phyloP scores from a whole-genome alignment of 2,329 filamentous ascomycete species.

The Phyllosticta paracitricarpa region DNA sequence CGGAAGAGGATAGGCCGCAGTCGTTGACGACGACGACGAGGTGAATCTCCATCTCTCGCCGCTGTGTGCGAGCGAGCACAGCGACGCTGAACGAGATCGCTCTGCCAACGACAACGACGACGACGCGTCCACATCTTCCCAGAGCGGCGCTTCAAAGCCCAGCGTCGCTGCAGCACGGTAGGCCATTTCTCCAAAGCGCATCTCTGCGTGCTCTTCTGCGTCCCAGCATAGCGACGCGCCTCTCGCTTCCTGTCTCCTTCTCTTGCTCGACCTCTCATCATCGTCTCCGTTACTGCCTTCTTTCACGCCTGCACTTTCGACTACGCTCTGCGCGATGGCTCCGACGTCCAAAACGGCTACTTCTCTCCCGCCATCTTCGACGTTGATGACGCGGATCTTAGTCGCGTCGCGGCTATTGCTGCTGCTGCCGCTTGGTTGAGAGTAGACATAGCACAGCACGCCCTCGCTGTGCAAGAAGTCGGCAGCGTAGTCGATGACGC shows the following conservation, averaged over 20 bases:
- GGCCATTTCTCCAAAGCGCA: background rate
- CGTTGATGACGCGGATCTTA: background rate
- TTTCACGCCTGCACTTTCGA: background rate
- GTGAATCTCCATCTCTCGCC: background rate
- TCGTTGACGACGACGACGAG: slow-evolving; percentile 14
- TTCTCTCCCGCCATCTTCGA: slow-evolving; percentile 16
- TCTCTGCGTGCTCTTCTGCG: background rate
- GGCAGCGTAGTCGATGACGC: slow-evolving; percentile 49
- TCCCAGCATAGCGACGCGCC: background rate
- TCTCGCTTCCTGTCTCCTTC: background rate
- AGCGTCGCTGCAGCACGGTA: background rate
- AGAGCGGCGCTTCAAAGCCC: background rate
- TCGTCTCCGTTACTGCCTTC: background rate
- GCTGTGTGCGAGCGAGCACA: background rate
- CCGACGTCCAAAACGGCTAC: background rate
- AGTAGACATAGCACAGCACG: slow-evolving; percentile 50
- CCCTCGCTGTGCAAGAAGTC: slow-evolving; percentile 55
- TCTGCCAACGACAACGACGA: too few species aligned
- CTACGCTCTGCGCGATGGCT: background rate
- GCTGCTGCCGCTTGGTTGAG: background rate
- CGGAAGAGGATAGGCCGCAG: slow-evolving; percentile 44
- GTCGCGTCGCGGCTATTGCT: background rate
- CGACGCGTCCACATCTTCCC: background rate
- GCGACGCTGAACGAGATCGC: background rate
- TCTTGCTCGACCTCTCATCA: background rate